Conservation (phyloP, 805 yeast species). For the Sugiyamaella chiloensis region DNA sequence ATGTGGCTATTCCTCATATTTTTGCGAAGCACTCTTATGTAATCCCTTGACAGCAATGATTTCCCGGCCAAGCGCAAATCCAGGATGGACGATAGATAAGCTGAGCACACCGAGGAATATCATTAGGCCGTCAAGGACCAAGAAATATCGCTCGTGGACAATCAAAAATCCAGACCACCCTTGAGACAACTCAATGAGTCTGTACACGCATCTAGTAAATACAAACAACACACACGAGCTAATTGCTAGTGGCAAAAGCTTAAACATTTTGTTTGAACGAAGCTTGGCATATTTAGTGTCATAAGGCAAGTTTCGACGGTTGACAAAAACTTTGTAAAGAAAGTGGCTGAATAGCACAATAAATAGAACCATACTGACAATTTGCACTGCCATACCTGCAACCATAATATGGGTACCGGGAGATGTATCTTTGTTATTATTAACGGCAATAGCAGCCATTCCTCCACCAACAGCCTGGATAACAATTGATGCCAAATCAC, state of each 20-base stretch:
- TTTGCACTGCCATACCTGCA: slow-evolving; percentile 77
- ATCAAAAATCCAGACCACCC: slow-evolving; percentile 72
- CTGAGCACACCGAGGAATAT: slow-evolving; percentile 47
- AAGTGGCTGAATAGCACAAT: slow-evolving; percentile 49
- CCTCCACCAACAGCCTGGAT: slow-evolving; percentile 81
- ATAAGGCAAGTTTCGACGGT: background rate
- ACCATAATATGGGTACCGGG: slow-evolving; percentile 68
- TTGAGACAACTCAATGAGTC: slow-evolving; percentile 67
- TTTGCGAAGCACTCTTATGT: slow-evolving; percentile 9
- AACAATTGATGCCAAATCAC: slow-evolving; percentile 61
- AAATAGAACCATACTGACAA: slow-evolving; percentile 62
- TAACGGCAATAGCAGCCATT: slow-evolving; percentile 50
- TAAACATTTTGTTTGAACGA: slow-evolving; percentile 10
- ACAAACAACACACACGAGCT: slow-evolving; percentile 32
- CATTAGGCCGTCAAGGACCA: slow-evolving; percentile 62
- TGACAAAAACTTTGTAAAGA: slow-evolving; percentile 15
- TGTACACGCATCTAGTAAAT: slow-evolving; percentile 52
- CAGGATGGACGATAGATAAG: slow-evolving; percentile 62
- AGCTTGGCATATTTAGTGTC: slow-evolving; percentile 18
- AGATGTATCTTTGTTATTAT: slow-evolving; percentile 31
- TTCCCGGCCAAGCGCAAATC: slow-evolving; percentile 47
- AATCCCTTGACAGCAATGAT: slow-evolving; percentile 22
- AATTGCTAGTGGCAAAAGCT: slow-evolving; percentile 19
- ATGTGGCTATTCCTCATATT: no score
- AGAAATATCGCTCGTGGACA: slow-evolving; percentile 54